These are phyloP conservation scores for Russula foetens DNA, from an alignment of 768 basidiomycete genomes.

Conservation along the genomic window DNA sequence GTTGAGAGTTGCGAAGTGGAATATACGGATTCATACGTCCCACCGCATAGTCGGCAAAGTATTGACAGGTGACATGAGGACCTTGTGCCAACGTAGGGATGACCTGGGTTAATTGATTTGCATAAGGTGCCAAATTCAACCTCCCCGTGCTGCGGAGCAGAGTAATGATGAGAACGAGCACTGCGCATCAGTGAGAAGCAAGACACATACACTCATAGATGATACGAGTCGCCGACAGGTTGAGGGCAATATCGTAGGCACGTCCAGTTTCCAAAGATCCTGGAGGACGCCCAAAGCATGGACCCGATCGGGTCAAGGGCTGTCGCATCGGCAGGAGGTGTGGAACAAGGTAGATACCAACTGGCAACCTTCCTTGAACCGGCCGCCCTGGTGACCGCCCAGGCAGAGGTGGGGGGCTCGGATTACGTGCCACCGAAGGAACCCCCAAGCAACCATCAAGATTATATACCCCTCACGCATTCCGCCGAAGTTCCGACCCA, in stretches of 20 bases:
- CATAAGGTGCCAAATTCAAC: slow-evolving; percentile 3
- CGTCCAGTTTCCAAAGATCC: too few relatives aligned
- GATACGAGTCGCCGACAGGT: slow-evolving; percentile 10
- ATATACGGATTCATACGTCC: not conserved
- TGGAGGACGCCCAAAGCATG: not conserved
- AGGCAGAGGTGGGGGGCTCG: slow-evolving; percentile 4
- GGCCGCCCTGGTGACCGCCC: not conserved
- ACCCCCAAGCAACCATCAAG: not conserved
- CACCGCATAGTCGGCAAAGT: not conserved
- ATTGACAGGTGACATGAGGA: not conserved
- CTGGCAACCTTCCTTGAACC: not conserved
- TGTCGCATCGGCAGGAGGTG: not conserved
- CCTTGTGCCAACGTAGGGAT: not conserved
- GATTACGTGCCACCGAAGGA: not conserved
- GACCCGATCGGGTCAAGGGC: not conserved
- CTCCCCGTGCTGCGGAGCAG: slow-evolving; percentile 1
- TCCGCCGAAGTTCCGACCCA: slow-evolving; percentile 2
- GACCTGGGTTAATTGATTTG: slow-evolving; percentile 16
- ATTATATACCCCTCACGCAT: not conserved
- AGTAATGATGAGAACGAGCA: not conserved
- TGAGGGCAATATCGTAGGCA: not conserved
- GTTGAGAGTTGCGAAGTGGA: not conserved
- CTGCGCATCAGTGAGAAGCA: not conserved
- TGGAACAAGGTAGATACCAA: not conserved
- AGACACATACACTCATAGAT: slow-evolving; percentile 1